These are phyloP conservation scores for Ormosia semicastrata DNA, from an alignment of 306 rosid species.

Conservation along the genomic window DNA sequence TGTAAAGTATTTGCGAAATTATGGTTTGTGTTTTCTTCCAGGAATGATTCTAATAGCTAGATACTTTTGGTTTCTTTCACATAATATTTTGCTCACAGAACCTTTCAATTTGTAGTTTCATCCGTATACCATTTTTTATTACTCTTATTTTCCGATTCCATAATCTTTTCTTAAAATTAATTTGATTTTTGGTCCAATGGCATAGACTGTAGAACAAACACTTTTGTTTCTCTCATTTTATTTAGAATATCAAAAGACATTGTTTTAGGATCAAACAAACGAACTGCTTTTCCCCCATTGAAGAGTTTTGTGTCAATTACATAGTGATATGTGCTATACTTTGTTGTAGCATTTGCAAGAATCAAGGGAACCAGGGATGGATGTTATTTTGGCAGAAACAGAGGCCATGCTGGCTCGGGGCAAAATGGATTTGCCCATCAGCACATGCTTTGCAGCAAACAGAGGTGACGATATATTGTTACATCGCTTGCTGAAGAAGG, in stretches of 20 bases:
- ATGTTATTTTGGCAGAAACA: constrained; percentile 48
- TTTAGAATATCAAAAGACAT: neutral
- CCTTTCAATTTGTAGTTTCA: neutral
- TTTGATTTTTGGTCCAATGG: neutral
- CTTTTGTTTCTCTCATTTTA: neutral
- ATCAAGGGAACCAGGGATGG: constrained; percentile 40
- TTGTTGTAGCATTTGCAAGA: constrained; percentile 53
- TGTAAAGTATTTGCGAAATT: neutral
- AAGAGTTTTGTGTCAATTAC: neutral
- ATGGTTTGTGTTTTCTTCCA: neutral
- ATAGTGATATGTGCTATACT: neutral
- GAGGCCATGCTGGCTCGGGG: constrained; percentile 62
- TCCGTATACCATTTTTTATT: neutral
- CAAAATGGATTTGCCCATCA: constrained; percentile 56
- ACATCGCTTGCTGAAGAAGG: constrained; percentile 48
- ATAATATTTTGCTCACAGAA: neutral
- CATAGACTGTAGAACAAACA: neutral
- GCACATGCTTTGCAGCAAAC: constrained; percentile 63
- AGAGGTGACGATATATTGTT: constrained; percentile 54
- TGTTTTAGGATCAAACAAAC: neutral
- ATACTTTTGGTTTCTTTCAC: neutral
- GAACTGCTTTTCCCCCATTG: neutral
- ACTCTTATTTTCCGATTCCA: neutral
- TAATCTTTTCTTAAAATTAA: neutral
- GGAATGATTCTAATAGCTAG: neutral